These are phyloP conservation scores for Saccharomycopsis fodiens DNA, from an alignment of 805 yeast species.

Conservation along the genomic window DNA sequence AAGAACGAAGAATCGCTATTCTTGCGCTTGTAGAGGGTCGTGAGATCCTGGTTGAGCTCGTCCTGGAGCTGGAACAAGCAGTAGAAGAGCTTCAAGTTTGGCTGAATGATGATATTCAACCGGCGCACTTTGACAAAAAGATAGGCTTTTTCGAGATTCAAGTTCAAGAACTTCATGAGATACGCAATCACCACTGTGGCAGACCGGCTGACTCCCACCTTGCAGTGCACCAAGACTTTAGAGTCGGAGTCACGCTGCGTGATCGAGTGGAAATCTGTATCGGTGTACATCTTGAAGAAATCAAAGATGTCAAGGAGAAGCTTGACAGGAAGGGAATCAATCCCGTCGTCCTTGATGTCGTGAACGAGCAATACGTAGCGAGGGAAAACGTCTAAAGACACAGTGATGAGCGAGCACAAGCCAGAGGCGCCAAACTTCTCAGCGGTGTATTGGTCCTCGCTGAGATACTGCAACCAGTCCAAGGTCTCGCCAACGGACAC, in stretches of 20 bases:
- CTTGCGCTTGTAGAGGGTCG: no score
- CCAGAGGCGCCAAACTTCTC: conserved; percentile 14
- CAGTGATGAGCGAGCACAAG: neutral
- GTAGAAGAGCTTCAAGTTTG: conserved; percentile 85
- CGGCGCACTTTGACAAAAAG: conserved; percentile 83
- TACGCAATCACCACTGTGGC: conserved; percentile 96
- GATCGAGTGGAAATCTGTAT: conserved; percentile 21
- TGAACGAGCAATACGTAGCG: conserved; percentile 41
- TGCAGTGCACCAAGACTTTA: conserved; percentile 76
- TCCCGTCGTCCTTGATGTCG: conserved; percentile 85
- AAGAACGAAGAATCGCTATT: neutral
- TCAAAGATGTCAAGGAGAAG: conserved; percentile 39
- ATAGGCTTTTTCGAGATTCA: conserved; percentile 73
- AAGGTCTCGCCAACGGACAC: conserved; percentile 82
- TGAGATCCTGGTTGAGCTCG: neutral
- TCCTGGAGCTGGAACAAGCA: conserved; percentile 61
- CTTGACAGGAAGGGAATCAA: conserved; percentile 56
- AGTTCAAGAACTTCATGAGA: conserved; percentile 68
- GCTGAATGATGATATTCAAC: conserved; percentile 88
- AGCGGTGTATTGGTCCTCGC: conserved; percentile 34
- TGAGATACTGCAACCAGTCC: conserved; percentile 45
- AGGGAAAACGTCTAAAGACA: conserved; percentile 1
- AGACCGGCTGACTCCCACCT: conserved; percentile 91
- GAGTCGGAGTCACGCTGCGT: conserved; percentile 24
- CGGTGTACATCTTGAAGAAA: conserved; percentile 51